phyloP scores from a whole-genome alignment of 805 yeast species.

The Starmerella stigmatis region DNA sequence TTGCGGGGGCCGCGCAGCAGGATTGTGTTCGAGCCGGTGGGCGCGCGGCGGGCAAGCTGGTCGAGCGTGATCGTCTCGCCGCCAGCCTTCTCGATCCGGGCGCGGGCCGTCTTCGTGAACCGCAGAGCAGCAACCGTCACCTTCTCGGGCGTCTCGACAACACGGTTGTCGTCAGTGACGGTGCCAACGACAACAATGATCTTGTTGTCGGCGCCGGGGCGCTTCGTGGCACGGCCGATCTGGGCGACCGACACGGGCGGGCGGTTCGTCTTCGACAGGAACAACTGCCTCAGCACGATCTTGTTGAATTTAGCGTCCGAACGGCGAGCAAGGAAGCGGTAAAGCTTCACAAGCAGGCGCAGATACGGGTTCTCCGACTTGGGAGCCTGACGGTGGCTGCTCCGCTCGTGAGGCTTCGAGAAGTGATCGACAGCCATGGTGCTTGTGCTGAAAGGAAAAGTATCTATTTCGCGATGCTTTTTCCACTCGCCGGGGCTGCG shows the following conservation, averaged over 20 bases:
- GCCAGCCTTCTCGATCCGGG: conserved; percentile 94
- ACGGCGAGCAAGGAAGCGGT: conserved; percentile 99
- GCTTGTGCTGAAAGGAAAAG: conserved; percentile 15
- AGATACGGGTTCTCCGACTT: conserved; percentile 99
- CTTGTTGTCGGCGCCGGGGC: conserved; percentile 78
- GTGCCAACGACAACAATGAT: conserved; percentile 98
- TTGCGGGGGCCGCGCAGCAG: conserved; percentile 98
- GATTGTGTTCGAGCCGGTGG: conserved; percentile 98
- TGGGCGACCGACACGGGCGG: conserved; percentile 98
- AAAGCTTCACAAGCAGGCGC: conserved; percentile 92
- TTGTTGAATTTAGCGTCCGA: conserved; percentile 96
- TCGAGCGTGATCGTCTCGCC: conserved; percentile 99
- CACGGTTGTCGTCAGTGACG: conserved; percentile 95
- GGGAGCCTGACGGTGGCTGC: conserved; percentile 98
- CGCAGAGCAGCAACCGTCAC: conserved; percentile 97
- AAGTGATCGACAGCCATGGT: conserved; percentile 95
- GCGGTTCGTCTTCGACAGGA: conserved; percentile 97
- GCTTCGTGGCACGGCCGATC: conserved; percentile 71
- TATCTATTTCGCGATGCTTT: conserved; percentile 11
- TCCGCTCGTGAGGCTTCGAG: conserved; percentile 90
- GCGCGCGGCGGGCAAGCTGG: conserved; percentile 98
- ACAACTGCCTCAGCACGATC: conserved; percentile 85
- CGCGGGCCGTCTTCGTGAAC: conserved; percentile 98
- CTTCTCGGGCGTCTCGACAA: conserved; percentile 80
- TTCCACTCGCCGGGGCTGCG: conserved; percentile 12